A percentile compares a stretch with the other conserved stretches of the same genome.
Conservation (phyloP, 805 yeast species). For the Saccharomycopsis schoenii region DNA sequence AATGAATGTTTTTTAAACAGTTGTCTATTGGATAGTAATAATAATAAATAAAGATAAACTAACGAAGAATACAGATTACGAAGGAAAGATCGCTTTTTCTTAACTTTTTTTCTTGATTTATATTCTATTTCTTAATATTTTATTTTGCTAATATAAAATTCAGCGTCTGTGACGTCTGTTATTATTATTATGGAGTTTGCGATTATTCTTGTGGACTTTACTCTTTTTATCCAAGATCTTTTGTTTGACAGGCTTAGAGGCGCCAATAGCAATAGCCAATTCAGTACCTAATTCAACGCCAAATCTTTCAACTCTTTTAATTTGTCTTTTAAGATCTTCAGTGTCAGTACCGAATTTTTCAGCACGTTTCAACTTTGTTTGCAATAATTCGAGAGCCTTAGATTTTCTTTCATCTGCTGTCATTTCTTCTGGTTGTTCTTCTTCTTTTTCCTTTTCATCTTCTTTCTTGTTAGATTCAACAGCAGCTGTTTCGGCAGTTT, state of each 20-base stretch:
- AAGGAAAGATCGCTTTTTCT: neutral
- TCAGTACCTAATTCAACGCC: conserved; percentile 65
- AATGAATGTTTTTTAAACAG: neutral
- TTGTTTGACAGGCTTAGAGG: conserved; percentile 26
- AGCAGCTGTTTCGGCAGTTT: conserved; percentile 5
- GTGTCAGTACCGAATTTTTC: conserved; percentile 67
- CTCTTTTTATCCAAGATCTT: conserved; percentile 6
- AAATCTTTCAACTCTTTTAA: conserved; percentile 71
- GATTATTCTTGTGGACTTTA: neutral
- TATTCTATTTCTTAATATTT: neutral
- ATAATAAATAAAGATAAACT: too few relatives aligned
- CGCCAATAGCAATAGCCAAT: conserved; percentile 58
- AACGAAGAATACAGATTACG: neutral
- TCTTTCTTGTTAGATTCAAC: conserved; percentile 9
- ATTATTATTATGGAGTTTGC: neutral
- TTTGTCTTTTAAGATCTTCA: conserved; percentile 38
- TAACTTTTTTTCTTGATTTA: neutral
- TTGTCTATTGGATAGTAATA: neutral
- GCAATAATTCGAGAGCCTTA: conserved; percentile 56
- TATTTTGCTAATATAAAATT: too few relatives aligned
- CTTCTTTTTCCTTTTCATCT: conserved; percentile 11
- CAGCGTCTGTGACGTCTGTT: neutral
- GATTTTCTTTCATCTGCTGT: conserved; percentile 64
- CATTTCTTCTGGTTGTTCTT: conserved; percentile 29
- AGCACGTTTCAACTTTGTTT: conserved; percentile 60